Conservation (phyloP, 202 grass and related monocot species). For the Miscanthus sacchariflorus region DNA sequence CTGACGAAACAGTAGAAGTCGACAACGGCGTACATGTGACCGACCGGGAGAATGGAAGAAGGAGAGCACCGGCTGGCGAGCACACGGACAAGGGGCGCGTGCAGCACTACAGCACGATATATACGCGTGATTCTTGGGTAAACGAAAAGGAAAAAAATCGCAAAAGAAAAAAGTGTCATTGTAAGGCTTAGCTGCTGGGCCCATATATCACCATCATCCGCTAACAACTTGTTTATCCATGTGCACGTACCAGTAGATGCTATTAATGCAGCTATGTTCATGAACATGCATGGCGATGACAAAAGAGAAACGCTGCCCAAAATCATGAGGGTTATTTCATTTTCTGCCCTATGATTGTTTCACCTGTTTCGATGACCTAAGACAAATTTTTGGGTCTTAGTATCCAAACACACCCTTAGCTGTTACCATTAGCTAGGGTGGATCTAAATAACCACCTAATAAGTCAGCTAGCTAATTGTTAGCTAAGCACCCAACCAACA, state of each 20-base stretch:
- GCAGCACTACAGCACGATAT: too few species aligned
- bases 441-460: too few species aligned
- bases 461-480: too few species aligned
- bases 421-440: too few species aligned
- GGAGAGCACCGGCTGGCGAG: too few species aligned
- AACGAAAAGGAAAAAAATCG: neutral
- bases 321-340: neutral
- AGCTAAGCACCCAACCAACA: too few species aligned
- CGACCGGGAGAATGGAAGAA: too few species aligned
- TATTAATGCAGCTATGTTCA: neutral
- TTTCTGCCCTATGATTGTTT: too few species aligned
- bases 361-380: too few species aligned
- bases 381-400: too few species aligned
- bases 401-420: too few species aligned
- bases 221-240: neutral
- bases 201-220: neutral
- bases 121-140: neutral
- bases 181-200: neutral
- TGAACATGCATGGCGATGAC: neutral
- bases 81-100: too few species aligned
- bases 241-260: neutral
- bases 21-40: neutral
- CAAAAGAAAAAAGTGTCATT: neutral
- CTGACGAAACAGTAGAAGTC: neutral
- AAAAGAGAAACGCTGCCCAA: neutral